Conservation (phyloP, 2,329 filamentous ascomycete species). For the Penicillium sp. region DNA sequence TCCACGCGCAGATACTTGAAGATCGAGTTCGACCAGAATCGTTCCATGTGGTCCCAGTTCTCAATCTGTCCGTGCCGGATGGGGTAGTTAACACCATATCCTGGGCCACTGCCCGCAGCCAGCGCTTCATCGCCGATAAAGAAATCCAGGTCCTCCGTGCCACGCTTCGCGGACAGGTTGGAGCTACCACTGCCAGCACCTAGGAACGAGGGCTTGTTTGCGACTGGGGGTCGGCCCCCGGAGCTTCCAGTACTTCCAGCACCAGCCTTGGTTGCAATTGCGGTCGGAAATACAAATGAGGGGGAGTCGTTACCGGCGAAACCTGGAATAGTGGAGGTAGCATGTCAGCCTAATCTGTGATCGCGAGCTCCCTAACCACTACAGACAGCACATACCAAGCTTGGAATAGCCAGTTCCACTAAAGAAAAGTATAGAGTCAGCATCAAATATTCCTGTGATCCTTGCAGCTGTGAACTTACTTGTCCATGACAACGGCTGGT, state of each 20-base stretch:
- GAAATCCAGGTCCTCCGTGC: constrained; percentile 96
- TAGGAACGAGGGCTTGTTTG: constrained; percentile 92
- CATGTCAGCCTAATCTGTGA: constrained; percentile 35
- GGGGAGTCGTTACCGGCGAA: constrained; percentile 99
- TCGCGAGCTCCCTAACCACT: constrained; percentile 11
- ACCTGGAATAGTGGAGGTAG: constrained; percentile 54
- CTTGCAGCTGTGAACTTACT: constrained; percentile 62
- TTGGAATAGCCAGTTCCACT: constrained; percentile 99
- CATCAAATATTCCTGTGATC: constrained; percentile 13
- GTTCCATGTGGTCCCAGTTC: constrained; percentile 99
- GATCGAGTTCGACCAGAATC: constrained; percentile 99
- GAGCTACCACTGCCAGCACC: constrained; percentile 80
- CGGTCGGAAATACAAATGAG: constrained; percentile 98
- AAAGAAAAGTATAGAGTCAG: constrained; percentile 25
- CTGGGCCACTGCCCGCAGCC: constrained; percentile 76
- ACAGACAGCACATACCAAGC: constrained; percentile 66
- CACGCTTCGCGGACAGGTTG: constrained; percentile 85
- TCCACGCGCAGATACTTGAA: constrained; percentile 99
- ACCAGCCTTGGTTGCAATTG: constrained; percentile 89
- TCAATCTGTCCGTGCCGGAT: constrained; percentile 98
- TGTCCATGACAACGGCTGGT: constrained; percentile 99
- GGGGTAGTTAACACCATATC: constrained; percentile 95
- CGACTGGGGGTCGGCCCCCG: constrained; percentile 83
- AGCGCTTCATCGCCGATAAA: constrained; percentile 98
- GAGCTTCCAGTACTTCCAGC: constrained; percentile 66